phyloP scores from a whole-genome alignment of 108 stramenopile species.

The Bacterosira constricta region DNA sequence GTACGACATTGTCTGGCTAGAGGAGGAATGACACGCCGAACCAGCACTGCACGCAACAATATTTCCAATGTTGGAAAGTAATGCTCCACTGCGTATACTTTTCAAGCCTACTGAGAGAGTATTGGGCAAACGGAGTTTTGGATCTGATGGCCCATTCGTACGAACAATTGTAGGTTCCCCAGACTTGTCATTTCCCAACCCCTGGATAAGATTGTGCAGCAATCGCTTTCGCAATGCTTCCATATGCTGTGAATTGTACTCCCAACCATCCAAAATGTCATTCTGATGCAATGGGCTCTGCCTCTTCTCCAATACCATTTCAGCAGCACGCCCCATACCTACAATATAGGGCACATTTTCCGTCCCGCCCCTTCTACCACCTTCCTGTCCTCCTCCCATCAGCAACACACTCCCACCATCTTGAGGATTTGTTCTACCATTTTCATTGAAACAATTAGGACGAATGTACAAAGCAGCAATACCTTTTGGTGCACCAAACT shows the following conservation, averaged over 20 bases:
- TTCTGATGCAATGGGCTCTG: not conserved
- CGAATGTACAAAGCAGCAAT: constrained; percentile 92
- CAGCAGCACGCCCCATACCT: constrained; percentile 85
- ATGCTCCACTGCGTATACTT: constrained; percentile 55
- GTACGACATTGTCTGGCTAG: constrained; percentile 43
- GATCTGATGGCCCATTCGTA: constrained; percentile 82
- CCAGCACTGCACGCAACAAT: constrained; percentile 90
- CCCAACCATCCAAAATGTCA: constrained; percentile 26
- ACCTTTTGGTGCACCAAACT: constrained; percentile 97
- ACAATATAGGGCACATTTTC: constrained; percentile 95
- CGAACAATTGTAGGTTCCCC: constrained; percentile 30
- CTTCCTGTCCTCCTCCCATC: constrained; percentile 86
- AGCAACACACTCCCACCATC: constrained; percentile 60
- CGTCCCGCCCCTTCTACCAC: constrained; percentile 92
- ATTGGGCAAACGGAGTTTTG: constrained; percentile 81
- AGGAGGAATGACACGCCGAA: constrained; percentile 86
- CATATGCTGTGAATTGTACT: constrained; percentile 61
- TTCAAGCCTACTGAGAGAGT: constrained; percentile 89
- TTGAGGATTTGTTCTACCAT: constrained; percentile 33
- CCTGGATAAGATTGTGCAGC: constrained; percentile 46
- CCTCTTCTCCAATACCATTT: constrained; percentile 37
- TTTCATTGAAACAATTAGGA: constrained; percentile 56
- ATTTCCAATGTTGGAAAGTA: constrained; percentile 67
- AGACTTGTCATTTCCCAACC: constrained; percentile 36
- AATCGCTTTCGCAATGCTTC: constrained; percentile 69